Base-by-base conservation (phyloP, 1,284 basidiomycete species). In the Trametes sp. region DNA sequence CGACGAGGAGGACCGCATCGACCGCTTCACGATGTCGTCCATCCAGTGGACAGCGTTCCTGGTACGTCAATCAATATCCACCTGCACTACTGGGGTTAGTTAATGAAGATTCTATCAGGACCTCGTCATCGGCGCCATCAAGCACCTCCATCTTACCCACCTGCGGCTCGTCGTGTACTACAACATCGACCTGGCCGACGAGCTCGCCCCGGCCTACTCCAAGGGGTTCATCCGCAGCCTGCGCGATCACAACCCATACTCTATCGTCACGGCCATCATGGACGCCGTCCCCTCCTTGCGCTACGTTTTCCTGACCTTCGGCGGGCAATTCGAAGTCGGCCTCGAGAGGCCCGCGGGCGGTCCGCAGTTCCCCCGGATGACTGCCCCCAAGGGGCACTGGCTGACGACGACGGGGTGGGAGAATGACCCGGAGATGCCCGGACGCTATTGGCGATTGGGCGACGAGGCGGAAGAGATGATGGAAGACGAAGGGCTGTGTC, bases 121-220 rank as follows among this genome's bases (percentile, higher is more conserved):
- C 16, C 45, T n/a, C 9, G 9, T 59, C 23, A 35, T 52, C 42
- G 19, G 23, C 23, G 29, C 42, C 29, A 44, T 59, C 42, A 11
- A 19, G 23, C 50, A 33, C n/a, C 33, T 42, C 11, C 38, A 16
- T 3, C 28, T 59, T 23, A 52, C 57, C 16, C 50, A 53, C 31
- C 29, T 59, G 2, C 57, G 50, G 4, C 9, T 59, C 14, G 24
- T 59, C 28, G 42, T 59, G 23, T 49, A 46, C 38, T 53, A 44
- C 42, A 14, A 44, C 50, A 21, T 53, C 24, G 35, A n/a, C 24
- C 28, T 38, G 5, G n/a, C 19, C 1, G 28, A 50, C 29, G 26
- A 24, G 28, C 8, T 5, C 19, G 21, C 38, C 4, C n/a, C 29
- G 11, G 10, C 1, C 11, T 44, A 57, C 24, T 57, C 56, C 14